A percentile compares a stretch with the other conserved stretches of the same genome.
phyloP scores from a whole-genome alignment of 257 asterid genomes.

The Rhazya stricta region DNA sequence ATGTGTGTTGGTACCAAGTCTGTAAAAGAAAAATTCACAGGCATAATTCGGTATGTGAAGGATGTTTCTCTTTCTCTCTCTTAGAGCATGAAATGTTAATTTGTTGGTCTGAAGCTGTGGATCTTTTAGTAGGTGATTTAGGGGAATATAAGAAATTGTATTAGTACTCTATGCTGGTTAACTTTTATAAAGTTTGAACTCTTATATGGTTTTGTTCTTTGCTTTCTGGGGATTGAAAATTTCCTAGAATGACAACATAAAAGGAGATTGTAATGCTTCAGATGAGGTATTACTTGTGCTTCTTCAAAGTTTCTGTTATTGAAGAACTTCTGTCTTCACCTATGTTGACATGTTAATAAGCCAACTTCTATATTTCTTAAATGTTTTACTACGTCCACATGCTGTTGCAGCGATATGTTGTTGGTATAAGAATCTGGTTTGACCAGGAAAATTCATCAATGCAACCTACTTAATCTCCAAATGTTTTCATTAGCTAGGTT shows the following conservation, averaged over 20 bases:
- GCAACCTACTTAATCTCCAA: neutral
- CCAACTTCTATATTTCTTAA: neutral
- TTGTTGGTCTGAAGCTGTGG: neutral
- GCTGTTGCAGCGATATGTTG: neutral
- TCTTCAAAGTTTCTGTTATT: neutral
- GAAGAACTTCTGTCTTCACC: neutral
- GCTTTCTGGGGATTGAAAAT: neutral
- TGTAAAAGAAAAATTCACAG: slow-evolving; percentile 73
- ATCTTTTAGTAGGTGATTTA: neutral
- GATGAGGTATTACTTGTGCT: neutral
- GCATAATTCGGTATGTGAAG: slow-evolving; percentile 62
- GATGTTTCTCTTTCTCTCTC: neutral
- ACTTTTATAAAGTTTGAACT: neutral
- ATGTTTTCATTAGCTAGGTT: neutral
- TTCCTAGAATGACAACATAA: neutral
- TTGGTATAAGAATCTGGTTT: neutral
- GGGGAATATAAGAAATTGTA: neutral
- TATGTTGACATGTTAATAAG: neutral
- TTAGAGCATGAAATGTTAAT: neutral
- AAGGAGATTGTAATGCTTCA: neutral
- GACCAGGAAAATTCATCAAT: neutral
- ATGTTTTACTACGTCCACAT: neutral
- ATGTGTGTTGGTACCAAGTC: slow-evolving; percentile 84
- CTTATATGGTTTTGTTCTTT: neutral
- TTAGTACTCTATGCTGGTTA: neutral